Evolutionary conservation across 495 filamentous ascomycete species (phyloP).

Genomic region (Aspergillus carlsbadensis): DNA sequence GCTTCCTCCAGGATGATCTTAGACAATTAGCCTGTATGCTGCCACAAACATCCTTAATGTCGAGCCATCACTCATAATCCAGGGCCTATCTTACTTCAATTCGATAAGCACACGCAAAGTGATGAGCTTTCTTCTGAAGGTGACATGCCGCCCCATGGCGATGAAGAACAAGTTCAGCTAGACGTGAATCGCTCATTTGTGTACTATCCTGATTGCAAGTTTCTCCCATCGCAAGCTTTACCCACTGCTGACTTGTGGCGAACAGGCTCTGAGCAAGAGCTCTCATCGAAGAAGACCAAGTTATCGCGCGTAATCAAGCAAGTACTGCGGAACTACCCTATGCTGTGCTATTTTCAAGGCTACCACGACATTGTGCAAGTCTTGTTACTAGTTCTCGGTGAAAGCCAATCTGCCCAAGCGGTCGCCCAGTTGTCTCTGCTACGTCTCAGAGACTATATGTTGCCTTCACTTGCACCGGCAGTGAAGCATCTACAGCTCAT

Average conservation of each 20-base stretch:
- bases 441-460: conserved; percentile 95
- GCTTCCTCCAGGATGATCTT: conserved; percentile 77
- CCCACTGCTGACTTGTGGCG: conserved; percentile 9
- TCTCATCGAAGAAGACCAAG: conserved; percentile 64
- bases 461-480: conserved; percentile 80
- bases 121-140: conserved; percentile 44
- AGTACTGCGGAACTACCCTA: conserved; percentile 75
- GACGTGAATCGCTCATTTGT: conserved; percentile 97
- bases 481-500: conserved; percentile 80
- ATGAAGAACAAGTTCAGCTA: conserved; percentile 84
- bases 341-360: conserved; percentile 95
- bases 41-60: not conserved
- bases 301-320: conserved; percentile 73
- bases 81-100: conserved; percentile 84
- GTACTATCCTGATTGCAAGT: conserved; percentile 83
- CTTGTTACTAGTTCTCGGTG: conserved; percentile 79
- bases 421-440: conserved; percentile 80
- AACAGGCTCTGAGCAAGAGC: conserved; percentile 51
- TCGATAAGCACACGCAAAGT: conserved; percentile 24
- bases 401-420: conserved; percentile 50
- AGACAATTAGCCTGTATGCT: conserved; percentile 82
- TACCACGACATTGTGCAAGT: conserved; percentile 99
- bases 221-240: not conserved
- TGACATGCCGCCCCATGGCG: conserved; percentile 64
- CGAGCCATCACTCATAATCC: conserved; percentile 9